These are phyloP conservation scores for Talaromyces funiculosus DNA, from an alignment of 2,329 filamentous ascomycete genomes.

Conservation along the genomic window DNA sequence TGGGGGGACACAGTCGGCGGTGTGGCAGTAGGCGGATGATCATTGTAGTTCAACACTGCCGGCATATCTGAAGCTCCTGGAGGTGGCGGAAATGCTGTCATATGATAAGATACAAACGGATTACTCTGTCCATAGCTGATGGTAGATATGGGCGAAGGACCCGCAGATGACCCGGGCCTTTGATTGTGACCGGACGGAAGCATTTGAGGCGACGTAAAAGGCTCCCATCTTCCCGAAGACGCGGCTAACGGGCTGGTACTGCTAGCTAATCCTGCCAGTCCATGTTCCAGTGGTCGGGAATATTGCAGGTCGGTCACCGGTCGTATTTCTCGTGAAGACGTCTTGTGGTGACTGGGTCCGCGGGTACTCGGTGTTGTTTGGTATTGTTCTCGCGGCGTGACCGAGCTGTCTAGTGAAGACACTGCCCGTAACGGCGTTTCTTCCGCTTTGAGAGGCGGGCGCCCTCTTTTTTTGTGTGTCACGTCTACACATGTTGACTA, in stretches of 20 bases:
- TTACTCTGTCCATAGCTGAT: constrained; percentile 7
- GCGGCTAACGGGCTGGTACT: constrained; percentile 19
- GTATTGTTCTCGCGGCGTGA: constrained; percentile 21
- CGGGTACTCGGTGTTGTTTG: constrained; percentile 22
- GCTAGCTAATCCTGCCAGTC: constrained; percentile 18
- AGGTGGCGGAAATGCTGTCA: constrained; percentile 21
- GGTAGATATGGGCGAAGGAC: constrained; percentile 21
- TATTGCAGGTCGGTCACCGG: constrained; percentile 35
- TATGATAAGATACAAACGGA: constrained; percentile 9
- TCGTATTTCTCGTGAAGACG: constrained; percentile 34
- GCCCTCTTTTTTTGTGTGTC: constrained; percentile 44
- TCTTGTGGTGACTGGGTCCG: constrained; percentile 26
- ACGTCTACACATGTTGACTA: constrained; percentile 43
- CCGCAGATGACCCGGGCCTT: constrained; percentile 31
- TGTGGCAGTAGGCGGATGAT: constrained; percentile 18
- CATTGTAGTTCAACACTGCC: constrained; percentile 24
- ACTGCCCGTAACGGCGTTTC: constrained; percentile 32
- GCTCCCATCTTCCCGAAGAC: constrained; percentile 30
- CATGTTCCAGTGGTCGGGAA: constrained; percentile 13
- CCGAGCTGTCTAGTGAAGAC: constrained; percentile 23
- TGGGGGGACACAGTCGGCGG: constrained; percentile 29
- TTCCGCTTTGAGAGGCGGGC: constrained; percentile 40
- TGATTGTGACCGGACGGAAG: constrained; percentile 23
- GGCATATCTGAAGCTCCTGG: constrained; percentile 24
- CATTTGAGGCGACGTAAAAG: constrained; percentile 25